Evolutionary conservation across 208 protist species (phyloP).

Genomic region (Crithidia fasciculata): DNA sequence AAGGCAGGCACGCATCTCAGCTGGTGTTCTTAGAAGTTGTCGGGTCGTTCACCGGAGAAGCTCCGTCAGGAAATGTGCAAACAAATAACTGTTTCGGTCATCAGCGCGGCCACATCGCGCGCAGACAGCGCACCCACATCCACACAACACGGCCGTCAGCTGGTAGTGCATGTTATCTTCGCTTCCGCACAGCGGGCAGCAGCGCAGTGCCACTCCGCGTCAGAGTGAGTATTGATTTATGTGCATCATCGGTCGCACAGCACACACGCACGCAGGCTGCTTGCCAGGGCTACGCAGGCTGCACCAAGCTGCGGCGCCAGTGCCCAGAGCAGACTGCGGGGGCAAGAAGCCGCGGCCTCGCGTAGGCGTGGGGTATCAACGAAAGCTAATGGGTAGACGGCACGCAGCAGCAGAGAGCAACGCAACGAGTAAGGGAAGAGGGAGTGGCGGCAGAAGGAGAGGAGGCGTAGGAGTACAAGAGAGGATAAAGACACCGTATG

Average conservation of each 20-base stretch:
- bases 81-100: constrained; percentile 26
- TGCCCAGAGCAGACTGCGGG: too few relatives aligned
- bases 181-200: constrained; percentile 38
- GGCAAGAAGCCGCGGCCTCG: too few relatives aligned
- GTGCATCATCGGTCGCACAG: constrained; percentile 34
- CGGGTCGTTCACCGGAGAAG: constrained; percentile 11
- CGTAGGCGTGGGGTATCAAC: too few relatives aligned
- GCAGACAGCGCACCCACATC: neutral
- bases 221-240: constrained; percentile 62
- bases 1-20: constrained; percentile 5
- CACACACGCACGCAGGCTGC: neutral
- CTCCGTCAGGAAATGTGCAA: constrained; percentile 31
- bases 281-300: too few relatives aligned
- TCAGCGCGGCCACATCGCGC: constrained; percentile 10
- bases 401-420: too few relatives aligned
- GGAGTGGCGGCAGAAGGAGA: too few relatives aligned
- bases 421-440: too few relatives aligned
- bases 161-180: constrained; percentile 67
- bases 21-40: constrained; percentile 19
- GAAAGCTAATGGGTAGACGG: too few relatives aligned
- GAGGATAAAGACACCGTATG: too few relatives aligned
- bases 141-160: constrained; percentile 25
- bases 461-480: too few relatives aligned
- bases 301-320: too few relatives aligned
- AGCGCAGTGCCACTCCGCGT: constrained; percentile 24